These are phyloP conservation scores for Cyberlindnera petersonii DNA, from an alignment of 805 yeast genomes.

Conservation along the genomic window DNA sequence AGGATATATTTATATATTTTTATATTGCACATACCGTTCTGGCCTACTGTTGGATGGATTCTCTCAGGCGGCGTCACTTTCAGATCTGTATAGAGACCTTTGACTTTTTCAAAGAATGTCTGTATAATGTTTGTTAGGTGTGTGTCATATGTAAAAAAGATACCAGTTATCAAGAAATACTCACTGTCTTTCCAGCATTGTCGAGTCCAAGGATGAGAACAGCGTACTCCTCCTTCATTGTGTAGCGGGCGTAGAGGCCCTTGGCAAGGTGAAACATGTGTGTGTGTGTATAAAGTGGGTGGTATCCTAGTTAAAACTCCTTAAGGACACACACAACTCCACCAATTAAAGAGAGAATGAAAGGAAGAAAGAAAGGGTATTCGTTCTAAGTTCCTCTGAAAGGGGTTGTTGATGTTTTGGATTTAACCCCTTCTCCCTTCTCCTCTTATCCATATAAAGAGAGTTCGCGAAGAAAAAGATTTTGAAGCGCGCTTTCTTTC, in stretches of 20 bases:
- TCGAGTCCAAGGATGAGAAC: constrained; percentile 84
- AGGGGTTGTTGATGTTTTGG: too few relatives aligned
- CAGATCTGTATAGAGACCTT: constrained; percentile 47
- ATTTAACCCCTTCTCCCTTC: too few relatives aligned
- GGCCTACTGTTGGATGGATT: constrained; percentile 93
- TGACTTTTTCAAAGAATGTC: constrained; percentile 65
- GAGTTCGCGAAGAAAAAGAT: neutral
- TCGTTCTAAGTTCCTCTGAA: too few relatives aligned
- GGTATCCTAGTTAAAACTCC: too few relatives aligned
- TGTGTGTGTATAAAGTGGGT: too few relatives aligned
- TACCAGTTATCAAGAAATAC: neutral
- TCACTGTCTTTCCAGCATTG: constrained; percentile 88
- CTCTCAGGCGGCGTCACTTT: constrained; percentile 50
- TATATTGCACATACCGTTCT: constrained; percentile 52
- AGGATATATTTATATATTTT: neutral
- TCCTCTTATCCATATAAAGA: neutral
- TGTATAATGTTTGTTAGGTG: constrained; percentile 2
- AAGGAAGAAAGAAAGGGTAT: too few relatives aligned
- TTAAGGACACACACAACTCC: too few relatives aligned
- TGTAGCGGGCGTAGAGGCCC: constrained; percentile 56
- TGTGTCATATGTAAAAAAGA: neutral
- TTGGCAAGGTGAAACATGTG: constrained; percentile 72
- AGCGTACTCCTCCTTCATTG: constrained; percentile 65
- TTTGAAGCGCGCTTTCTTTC: too few relatives aligned
- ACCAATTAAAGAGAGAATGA: too few relatives aligned